Evolutionary conservation across 108 stramenopile species (phyloP), one percentile per base, ranked within the genome.

Genomic region (Schizochytrium sp.): DNA sequence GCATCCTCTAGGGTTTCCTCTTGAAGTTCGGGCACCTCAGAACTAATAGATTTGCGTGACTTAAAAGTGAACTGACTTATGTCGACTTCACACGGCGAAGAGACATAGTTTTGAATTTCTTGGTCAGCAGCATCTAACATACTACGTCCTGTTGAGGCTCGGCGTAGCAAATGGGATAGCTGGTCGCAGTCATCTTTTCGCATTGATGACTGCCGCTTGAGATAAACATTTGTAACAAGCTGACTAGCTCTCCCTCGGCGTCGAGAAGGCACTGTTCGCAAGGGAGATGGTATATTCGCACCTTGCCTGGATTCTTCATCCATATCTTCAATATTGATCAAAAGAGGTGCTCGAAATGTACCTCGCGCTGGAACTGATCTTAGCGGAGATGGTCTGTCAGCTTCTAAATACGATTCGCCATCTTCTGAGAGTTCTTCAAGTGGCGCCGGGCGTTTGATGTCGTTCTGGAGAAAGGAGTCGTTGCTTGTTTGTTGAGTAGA

Each of bases 41-140:
- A 28, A 28, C 28, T 28, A 28, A 28, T 28, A 28, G 28, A 17
- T 60, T 17, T 60, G 17, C 28, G 59, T 17, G 28, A 17, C 59
- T 17, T n/a, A 60, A 17, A 1, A 17, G 59, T n/a, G 59, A n/a
- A 17, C 28, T 69, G 42, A 44, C 42, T 28, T 7, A 69, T 15
- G 28, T 69, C 64, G 64, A 44, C 64, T 13, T 10, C 28, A 44
- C 64, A 69, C 15, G 64, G 64, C 5, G 64, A 69, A 7, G 64
- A 13, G 42, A 69, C 64, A 15, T 44, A 69, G 1, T 69, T 38
- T 0, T 44, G 64, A 1, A 44, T 7, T 69, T 69, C 64, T 7
- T 69, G 12, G 2, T 69, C 64, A 8, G 64, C 64, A 7, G 64
- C 64, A 7, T 69, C 64, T 8, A 69, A 44, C 64, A 69, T 69